Base-by-base conservation (phyloP, 345 rosid species). In the Lepidium didymum region DNA sequence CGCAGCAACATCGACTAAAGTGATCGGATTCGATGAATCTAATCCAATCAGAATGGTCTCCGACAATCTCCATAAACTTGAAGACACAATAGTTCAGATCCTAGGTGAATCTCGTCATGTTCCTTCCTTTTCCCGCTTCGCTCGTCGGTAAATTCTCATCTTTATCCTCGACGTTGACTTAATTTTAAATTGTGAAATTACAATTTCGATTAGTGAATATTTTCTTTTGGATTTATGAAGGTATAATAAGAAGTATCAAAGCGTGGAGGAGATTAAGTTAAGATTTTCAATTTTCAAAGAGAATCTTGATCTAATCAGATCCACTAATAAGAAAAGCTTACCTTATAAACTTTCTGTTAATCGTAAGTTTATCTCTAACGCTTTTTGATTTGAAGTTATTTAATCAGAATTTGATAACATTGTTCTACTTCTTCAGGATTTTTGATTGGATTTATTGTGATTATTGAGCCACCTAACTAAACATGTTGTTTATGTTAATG, bases 261-360 rank as follows among this genome's bases (percentile, higher is more conserved):
- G 68, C 3, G 82, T 35, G 67, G 86, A 81, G 67, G 98, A 92
- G 80, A 80, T 84, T 36, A 85, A 78, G 83, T 80, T 81, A 29
- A 60, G 97, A 66, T 88, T 88, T 70, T 70, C 77, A 42, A 72
- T 87, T 75, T 90, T 86, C 75, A 72, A 81, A 5, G 86, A 84
- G 73, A 92, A 76, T 74, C 69, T 86, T 72, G 79, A 83, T 78
- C 74, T 90, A 61, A 87, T 93, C 72, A 80, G 83, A 86, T 86
- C 93, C 62, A 84, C 83, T 12, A 88, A 93, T 76, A 70, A 42
- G 47, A 88, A 84, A 72, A 65, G 62, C 43, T 62, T 93, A 41
- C 36, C 96, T 61, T 88, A 88, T 61, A 79, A 55, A 50, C 96
- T 93, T 36, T 84, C 73, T 35, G 58, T 90, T 34, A 92, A 92